phyloP scores from a whole-genome alignment of 1,284 basidiomycete species.

The Cerrena zonata region DNA sequence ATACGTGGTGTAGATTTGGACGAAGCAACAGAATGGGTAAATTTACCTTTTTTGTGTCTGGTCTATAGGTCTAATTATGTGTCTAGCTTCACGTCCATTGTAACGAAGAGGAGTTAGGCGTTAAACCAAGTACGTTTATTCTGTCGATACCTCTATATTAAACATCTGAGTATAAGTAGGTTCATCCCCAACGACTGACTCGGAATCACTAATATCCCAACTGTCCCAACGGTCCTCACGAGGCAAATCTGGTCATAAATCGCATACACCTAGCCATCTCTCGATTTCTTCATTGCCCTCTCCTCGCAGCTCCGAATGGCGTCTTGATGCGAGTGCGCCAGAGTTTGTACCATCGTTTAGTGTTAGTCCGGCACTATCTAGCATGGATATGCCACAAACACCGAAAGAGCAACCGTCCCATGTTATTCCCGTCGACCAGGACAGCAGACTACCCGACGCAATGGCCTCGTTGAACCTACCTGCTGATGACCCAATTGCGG shows the following conservation, averaged over 20 bases:
- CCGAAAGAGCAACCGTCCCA: conserved; percentile 8
- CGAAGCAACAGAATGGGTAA: conserved; percentile 88
- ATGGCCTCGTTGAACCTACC: conserved; percentile 26
- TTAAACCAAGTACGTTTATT: neutral
- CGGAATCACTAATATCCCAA: too few species aligned
- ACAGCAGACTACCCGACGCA: conserved; percentile 8
- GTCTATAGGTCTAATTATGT: too few species aligned
- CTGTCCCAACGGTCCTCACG: too few species aligned
- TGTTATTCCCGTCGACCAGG: conserved; percentile 4
- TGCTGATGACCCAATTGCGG: conserved; percentile 54
- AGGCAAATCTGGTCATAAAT: too few species aligned
- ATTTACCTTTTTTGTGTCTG: too few species aligned
- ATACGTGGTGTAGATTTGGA: conserved; percentile 75
- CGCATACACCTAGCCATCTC: neutral
- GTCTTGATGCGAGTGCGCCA: conserved; percentile 13
- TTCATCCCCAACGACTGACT: too few species aligned
- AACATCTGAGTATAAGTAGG: too few species aligned
- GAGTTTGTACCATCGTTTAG: conserved; percentile 24
- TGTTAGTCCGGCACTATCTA: conserved; percentile 14
- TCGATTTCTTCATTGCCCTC: neutral
- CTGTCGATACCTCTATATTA: too few species aligned
- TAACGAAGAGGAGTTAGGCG: conserved; percentile 50
- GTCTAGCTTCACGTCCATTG: conserved; percentile 67
- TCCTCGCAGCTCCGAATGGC: neutral
- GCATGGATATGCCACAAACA: conserved; percentile 2